A percentile compares a stretch with the other conserved stretches of the same genome.
Evolutionary conservation across 768 basidiomycete genomes (phyloP).

Genomic region (Omphalotus guepiniiformis): DNA sequence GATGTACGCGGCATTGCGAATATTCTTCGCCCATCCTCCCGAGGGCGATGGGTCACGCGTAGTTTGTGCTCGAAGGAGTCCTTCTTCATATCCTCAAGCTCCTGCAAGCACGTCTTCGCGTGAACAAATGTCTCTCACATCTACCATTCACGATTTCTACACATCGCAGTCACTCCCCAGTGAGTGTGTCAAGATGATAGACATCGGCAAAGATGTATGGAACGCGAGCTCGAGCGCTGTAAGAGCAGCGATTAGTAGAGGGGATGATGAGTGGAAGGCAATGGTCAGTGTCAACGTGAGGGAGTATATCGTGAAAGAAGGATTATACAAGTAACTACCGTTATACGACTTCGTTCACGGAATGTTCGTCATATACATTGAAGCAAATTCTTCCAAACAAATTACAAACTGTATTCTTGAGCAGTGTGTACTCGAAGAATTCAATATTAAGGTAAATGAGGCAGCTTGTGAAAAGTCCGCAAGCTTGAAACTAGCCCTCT

Average conservation of each 20-base stretch:
- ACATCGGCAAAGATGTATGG: conserved; percentile 53
- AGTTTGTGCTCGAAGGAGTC: conserved; percentile 58
- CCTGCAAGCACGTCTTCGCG: conserved; percentile 2
- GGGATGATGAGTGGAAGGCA: conserved; percentile 36
- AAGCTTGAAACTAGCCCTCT: no score
- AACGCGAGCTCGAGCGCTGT: conserved; percentile 70
- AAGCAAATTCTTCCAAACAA: no score
- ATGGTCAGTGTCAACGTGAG: conserved; percentile 45
- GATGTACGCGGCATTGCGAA: conserved; percentile 53
- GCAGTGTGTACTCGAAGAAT: no score
- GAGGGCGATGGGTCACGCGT: conserved; percentile 56
- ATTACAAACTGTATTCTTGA: no score
- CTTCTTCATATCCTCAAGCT: conserved; percentile 5
- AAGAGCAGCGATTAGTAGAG: conserved; percentile 37
- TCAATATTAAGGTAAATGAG: no score
- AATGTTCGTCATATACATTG: no score
- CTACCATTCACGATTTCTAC: conserved; percentile 24
- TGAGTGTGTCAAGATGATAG: conserved; percentile 53
- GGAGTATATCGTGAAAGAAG: conserved; percentile 45
- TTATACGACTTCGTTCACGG: no score
- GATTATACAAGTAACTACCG: conserved; percentile 41
- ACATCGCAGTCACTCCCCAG: conserved; percentile 47
- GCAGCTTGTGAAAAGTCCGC: no score
- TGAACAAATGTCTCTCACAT: conserved; percentile 22
- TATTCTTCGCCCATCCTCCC: conserved; percentile 48